phyloP scores from a whole-genome alignment of 179 eudicot species.

The Amaranthus tricolor region DNA sequence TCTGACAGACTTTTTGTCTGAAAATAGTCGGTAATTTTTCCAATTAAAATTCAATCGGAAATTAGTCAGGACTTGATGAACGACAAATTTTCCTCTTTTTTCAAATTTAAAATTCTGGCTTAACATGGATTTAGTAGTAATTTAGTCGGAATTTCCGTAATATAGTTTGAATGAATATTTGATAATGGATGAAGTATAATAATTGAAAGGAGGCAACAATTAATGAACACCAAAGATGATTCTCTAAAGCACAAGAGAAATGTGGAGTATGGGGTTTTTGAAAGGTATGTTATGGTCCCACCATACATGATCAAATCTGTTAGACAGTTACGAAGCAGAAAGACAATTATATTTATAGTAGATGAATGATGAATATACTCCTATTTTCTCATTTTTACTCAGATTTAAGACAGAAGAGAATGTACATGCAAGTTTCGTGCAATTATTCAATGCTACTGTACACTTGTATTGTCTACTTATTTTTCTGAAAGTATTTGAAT shows the following conservation, averaged over 20 bases:
- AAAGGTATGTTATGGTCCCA: neutral
- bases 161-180: too few species aligned
- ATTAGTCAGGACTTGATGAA: too few species aligned
- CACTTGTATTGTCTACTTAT: neutral
- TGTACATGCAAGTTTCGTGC: slow-evolving; percentile 35
- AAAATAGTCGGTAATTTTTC: too few species aligned
- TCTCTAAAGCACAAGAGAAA: slow-evolving; percentile 4
- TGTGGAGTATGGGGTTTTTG: slow-evolving; percentile 3
- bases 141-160: too few species aligned
- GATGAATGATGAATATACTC: neutral
- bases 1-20: too few species aligned
- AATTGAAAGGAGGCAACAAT: too few species aligned
- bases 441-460: slow-evolving; percentile 20
- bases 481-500: neutral
- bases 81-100: too few species aligned
- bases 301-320: neutral
- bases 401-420: slow-evolving; percentile 7
- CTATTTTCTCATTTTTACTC: neutral
- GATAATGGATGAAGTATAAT: too few species aligned
- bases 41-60: too few species aligned
- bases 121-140: too few species aligned
- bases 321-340: neutral
- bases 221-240: neutral
- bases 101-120: too few species aligned
- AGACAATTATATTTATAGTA: neutral